A percentile compares a stretch with the other conserved stretches of the same genome.
phyloP scores from a whole-genome alignment of 1,284 basidiomycete species.

The Melampsora occidentalis region DNA sequence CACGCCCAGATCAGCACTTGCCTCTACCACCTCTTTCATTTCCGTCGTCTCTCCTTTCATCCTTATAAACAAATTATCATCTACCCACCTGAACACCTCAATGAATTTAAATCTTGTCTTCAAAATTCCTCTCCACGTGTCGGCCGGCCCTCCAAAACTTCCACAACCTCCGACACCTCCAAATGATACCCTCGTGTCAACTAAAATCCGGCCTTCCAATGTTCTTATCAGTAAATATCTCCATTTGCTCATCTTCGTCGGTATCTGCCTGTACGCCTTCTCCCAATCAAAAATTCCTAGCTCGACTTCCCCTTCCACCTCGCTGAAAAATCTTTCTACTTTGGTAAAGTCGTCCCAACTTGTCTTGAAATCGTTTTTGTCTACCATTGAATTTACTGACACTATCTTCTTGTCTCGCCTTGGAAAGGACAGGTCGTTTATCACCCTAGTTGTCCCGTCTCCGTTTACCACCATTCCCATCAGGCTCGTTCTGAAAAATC shows the following conservation, averaged over 20 bases:
- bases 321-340: neutral
- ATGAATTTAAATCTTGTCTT: neutral
- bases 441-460: neutral
- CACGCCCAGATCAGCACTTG: no score
- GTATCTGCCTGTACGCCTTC: slow-evolving; percentile 17
- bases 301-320: no score
- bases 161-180: slow-evolving; percentile 2
- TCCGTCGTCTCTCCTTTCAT: neutral
- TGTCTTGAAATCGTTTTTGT: slow-evolving; percentile 4
- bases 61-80: slow-evolving; percentile 3
- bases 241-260: neutral
- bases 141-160: slow-evolving; percentile 6
- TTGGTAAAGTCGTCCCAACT: neutral
- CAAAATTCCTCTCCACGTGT: neutral
- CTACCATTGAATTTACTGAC: slow-evolving; percentile 10
- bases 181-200: neutral
- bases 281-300: slow-evolving; percentile 15
- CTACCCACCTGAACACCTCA: slow-evolving; percentile 1
- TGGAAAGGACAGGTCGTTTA: neutral
- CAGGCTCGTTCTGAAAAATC: slow-evolving; percentile 16
- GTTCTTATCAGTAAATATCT: neutral
- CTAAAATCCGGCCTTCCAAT: neutral
- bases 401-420: neutral
- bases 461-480: neutral
- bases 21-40: no score